These are phyloP conservation scores for Tylopilus balloui DNA, from an alignment of 768 basidiomycete genomes.

Conservation along the genomic window DNA sequence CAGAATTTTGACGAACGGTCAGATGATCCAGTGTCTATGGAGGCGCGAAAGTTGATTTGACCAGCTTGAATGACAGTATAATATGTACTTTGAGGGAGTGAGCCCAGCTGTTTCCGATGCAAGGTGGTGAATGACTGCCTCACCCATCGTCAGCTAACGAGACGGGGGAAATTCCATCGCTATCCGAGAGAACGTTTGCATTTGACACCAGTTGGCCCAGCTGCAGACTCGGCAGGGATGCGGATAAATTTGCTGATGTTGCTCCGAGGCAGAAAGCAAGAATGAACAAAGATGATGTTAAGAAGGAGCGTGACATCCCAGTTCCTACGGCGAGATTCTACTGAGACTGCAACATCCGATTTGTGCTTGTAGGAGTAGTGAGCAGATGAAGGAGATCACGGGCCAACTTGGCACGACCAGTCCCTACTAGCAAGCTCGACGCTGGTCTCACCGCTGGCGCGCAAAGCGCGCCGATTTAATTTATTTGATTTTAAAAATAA, in stretches of 20 bases:
- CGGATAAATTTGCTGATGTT: conserved; percentile 4
- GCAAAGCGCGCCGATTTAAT: no score
- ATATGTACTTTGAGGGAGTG: conserved; percentile 52
- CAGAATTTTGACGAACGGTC: conserved; percentile 18
- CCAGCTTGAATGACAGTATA: conserved; percentile 59
- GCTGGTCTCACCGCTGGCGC: no score
- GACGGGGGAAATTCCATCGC: conserved; percentile 41
- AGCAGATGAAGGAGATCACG: neutral
- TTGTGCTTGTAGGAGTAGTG: neutral
- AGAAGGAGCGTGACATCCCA: conserved; percentile 21
- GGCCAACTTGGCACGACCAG: no score
- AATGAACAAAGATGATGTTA: conserved; percentile 1
- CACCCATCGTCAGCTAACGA: conserved; percentile 45
- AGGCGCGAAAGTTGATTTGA: conserved; percentile 60
- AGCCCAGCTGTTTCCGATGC: neutral
- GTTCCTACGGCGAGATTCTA: conserved; percentile 6
- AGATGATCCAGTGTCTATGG: conserved; percentile 67
- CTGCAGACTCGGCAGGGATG: conserved; percentile 12
- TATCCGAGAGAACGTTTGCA: conserved; percentile 24
- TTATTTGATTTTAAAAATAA: no score
- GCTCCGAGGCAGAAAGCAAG: conserved; percentile 10
- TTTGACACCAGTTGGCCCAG: conserved; percentile 9
- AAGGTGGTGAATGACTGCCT: conserved; percentile 34
- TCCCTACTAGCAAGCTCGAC: no score
- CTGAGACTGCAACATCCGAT: conserved; percentile 20